Evolutionary conservation across 345 rosid genomes (phyloP), one percentile per base, ranked within the genome.

Genomic region (Rhodamnia argentea): DNA sequence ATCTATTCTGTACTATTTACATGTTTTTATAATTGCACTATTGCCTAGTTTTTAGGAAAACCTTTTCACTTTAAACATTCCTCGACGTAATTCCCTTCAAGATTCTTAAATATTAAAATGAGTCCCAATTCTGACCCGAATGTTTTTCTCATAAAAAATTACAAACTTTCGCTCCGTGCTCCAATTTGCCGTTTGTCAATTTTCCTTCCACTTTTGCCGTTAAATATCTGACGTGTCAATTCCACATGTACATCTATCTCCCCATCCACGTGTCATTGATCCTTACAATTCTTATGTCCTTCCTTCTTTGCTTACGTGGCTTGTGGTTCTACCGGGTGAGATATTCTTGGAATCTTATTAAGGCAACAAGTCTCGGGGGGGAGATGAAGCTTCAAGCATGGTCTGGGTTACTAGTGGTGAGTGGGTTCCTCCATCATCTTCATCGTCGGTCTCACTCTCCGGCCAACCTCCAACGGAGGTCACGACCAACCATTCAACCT

Each of bases 1-100:
- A 70, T 9, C 2, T 2, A 0, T 64, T 70, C 32, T 2, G 1
- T 29, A 7, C 6, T 64, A 3, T 64, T 15, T 0, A 5, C 3
- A 0, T 70, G 4, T 64, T 70, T 64, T 64, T 3, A 32, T 70
- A 37, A 9, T 70, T 18, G 32, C 47, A 4, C 22, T 18, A 32
- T 7, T 37, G 13, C 47, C 47, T 70, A 32, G 0, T 18, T 70
- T 18, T 70, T 32, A 18, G 13, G 13, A 32, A 70, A 70, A 18
- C 1, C 0, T 32, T 32, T 18, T 70, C 47, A 70, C 10, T 70
- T 64, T 32, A 40, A 70, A 16, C 78, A 64, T 64, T 55, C 27
- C 47, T 1, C 47, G 3, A 37, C 24, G 18, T 10, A 70, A 64
- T 70, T 70, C 47, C 42, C 81, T 1, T 32, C 4, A 32, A 32